Evolutionary conservation across 116 monocot species (phyloP).

Genomic region (Phalaenopsis hybrid): DNA sequence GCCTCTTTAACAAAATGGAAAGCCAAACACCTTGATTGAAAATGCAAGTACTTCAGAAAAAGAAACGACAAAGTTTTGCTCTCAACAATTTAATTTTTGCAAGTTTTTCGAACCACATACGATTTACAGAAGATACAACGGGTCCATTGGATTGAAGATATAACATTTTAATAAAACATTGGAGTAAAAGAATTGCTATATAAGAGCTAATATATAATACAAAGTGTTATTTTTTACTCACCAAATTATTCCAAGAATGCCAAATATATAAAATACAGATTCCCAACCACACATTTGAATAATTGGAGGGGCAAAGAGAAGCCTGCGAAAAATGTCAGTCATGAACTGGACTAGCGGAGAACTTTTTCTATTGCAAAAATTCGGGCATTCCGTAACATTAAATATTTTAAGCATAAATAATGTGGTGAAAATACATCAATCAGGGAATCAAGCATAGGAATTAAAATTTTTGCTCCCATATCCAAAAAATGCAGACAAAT

Average conservation of each 20-base stretch:
- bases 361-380: neutral
- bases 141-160: neutral
- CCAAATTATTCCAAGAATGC: conserved; percentile 79
- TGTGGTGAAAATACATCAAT: neutral
- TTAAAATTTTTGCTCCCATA: neutral
- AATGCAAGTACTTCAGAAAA: conserved; percentile 4
- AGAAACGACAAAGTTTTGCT: neutral
- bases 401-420: neutral
- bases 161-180: neutral
- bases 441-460: neutral
- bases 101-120: neutral
- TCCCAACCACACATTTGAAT: conserved; percentile 93
- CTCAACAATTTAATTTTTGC: neutral
- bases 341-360: conserved; percentile 9
- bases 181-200: neutral
- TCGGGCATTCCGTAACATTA: neutral
- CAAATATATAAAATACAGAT: conserved; percentile 92
- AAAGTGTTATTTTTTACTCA: conserved; percentile 26
- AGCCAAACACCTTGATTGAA: conserved; percentile 60
- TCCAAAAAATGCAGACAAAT: neutral
- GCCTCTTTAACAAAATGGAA: conserved; percentile 78
- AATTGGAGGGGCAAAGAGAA: conserved; percentile 84
- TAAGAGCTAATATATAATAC: neutral
- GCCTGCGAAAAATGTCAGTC: conserved; percentile 38
- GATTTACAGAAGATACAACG: neutral